A percentile compares a stretch with the other conserved stretches of the same genome.
These are phyloP conservation scores for Aphanomyces invadans DNA, from an alignment of 352 stramenopile species.

Conservation along the genomic window DNA sequence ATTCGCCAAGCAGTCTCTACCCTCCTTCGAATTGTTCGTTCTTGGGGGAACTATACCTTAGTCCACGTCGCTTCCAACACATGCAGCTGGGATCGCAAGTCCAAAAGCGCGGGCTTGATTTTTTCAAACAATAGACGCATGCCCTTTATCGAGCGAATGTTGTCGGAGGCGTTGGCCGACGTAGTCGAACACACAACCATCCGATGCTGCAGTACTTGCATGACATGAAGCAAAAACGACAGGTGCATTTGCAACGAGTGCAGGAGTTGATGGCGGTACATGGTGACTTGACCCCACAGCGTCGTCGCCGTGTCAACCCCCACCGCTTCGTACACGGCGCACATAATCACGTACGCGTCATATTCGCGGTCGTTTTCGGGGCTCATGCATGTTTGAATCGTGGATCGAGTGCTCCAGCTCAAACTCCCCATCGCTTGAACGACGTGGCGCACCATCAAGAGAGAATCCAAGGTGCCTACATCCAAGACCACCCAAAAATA, in stretches of 20 bases:
- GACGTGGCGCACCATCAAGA: conserved; percentile 76
- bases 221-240: conserved; percentile 53
- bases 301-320: conserved; percentile 58
- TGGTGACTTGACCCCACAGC: conserved; percentile 58
- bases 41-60: too few relatives aligned
- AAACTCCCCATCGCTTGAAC: conserved; percentile 76
- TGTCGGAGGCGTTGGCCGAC: conserved; percentile 39
- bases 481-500: too few relatives aligned
- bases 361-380: conserved; percentile 73
- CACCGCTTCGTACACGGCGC: conserved; percentile 70
- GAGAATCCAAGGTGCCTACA: conserved; percentile 60
- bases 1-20: too few relatives aligned
- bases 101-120: conserved; percentile 42
- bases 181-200: conserved; percentile 32
- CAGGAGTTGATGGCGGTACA: conserved; percentile 55
- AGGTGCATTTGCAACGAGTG: conserved; percentile 75
- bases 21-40: too few relatives aligned
- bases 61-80: conserved; percentile 58
- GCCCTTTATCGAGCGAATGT: conserved; percentile 49
- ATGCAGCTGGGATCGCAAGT: conserved; percentile 68
- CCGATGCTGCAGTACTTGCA: conserved; percentile 61
- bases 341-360: conserved; percentile 77
- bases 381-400: conserved; percentile 66
- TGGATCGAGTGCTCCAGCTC: conserved; percentile 74
- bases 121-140: conserved; percentile 72